Conservation (phyloP, 2,329 filamentous ascomycete genomes). For the Neodidymelliopsis sp. region DNA sequence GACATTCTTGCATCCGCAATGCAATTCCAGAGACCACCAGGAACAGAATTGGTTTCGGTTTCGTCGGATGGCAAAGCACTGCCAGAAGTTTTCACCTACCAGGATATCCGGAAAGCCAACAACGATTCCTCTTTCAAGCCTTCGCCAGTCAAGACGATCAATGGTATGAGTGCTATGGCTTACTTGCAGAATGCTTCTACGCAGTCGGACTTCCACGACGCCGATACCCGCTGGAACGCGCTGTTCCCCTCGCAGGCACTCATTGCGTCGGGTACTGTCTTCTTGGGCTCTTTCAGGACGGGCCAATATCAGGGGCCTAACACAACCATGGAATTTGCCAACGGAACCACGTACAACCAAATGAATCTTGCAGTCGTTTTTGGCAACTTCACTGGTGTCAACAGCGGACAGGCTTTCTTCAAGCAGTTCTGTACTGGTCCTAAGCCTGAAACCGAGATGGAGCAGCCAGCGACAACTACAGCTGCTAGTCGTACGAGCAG, state of each 20-base stretch:
- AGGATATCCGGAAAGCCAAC: constrained; percentile 38
- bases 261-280: constrained; percentile 37
- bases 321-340: constrained; percentile 46
- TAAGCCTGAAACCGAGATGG: constrained; percentile 19
- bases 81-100: constrained; percentile 48
- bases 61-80: constrained; percentile 46
- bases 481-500: constrained; percentile 23
- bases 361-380: constrained; percentile 44
- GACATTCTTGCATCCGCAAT: constrained; percentile 49
- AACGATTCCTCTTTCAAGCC: constrained; percentile 40
- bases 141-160: constrained; percentile 49
- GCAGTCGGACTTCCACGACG: constrained; percentile 47
- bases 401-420: constrained; percentile 52
- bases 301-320: constrained; percentile 44
- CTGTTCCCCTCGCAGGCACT: constrained; percentile 48
- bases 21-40: constrained; percentile 44
- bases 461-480: constrained; percentile 20
- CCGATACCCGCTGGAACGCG: constrained; percentile 52
- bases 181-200: constrained; percentile 46
- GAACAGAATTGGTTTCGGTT: constrained; percentile 44
- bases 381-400: constrained; percentile 45
- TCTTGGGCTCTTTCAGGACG: constrained; percentile 40
- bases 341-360: constrained; percentile 43
- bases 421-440: constrained; percentile 48
- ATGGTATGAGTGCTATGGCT: constrained; percentile 43